Base-by-base conservation (phyloP, 495 filamentous ascomycete species). In the Penicillium roqueforti region DNA sequence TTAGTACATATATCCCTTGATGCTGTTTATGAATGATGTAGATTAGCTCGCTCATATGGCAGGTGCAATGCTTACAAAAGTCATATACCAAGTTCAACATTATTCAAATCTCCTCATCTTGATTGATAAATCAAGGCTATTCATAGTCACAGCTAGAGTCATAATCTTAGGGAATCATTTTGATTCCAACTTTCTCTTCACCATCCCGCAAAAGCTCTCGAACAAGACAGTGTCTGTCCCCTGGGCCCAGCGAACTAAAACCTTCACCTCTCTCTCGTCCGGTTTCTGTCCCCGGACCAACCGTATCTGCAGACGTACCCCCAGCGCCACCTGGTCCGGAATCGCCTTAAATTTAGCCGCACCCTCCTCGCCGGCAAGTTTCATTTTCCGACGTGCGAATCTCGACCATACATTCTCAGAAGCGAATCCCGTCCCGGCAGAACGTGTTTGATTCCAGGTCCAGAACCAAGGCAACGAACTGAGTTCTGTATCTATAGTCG, bases 171-270 rank as follows among this genome's bases (percentile, higher is more conserved):
- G 28, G 18, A 38, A 29, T 54, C 18, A 56, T 34, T 38, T 47
- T 8, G 38, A 60, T 37, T 72, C 67, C 3, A 79, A n/a, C 54
- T 79, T 78, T 51, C 81, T 66, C 59, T 83, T 83, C 47, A 96
- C 46, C 79, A 91, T 88, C 0, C 89, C 92, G 52, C 84, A 87
- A 55, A 97, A 87, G 62, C 91, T 96, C 70, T 95, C 90, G 68
- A 95, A 97, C 3, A 96, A 56, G 6, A 85, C 80, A 4, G 77
- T 71, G 49, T 97, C 89, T 7, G 69, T 73, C 6, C 92, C 92
- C 57, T 85, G 84, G 8, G 87, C 66, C 92, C 92, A 97, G 29
- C 85, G 75, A 3, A 93, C 64, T 7, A 71, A 51, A 6, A 87
- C 71, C 16, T 59, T 51, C 4, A 67, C 66, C 8, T 63, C 57